Base-by-base conservation (phyloP, 495 filamentous ascomycete genomes). In the Acidomyces sp. region DNA sequence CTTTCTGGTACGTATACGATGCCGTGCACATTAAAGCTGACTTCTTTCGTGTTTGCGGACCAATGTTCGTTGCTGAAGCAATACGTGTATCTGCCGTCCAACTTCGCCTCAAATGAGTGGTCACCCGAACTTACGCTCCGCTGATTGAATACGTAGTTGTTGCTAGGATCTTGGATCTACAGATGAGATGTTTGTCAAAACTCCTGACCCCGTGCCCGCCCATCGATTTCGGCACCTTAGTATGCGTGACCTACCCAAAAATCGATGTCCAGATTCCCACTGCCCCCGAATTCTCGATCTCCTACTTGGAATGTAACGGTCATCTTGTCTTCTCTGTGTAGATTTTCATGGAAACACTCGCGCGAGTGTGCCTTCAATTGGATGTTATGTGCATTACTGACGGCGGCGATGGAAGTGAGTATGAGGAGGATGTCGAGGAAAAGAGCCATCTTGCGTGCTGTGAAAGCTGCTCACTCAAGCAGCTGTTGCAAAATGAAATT, bases 61-160 rank as follows among this genome's bases (percentile, higher is more conserved):
- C 85, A 95, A 55, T 87, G 78, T 66, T 96, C 90, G 58, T 97
- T 97, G 62, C 86, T 93, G 71, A 97, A 97, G 74, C 90, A 97
- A 74, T 97, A 97, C 43, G 74, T 66, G 68, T 82, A 93, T 61
- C 81, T 82, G 43, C 90, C 90, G 61, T 97, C 90, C 54, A 72
- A 59, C 32, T 71, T 65, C 24, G 92, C 92, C 22, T 75, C 78
- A 62, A 99, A 96, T 13, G 82, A 83, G 71, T 92, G 82, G 65
- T 94, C 87, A 48, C 90, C 92, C 56, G 80, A 83, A 31, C 85
- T 85, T 28, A 85, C 69, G 36, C 73, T 70, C 54, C 78, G 80
- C 59, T 92, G 72, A 62, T 80, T 78, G 55, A 80, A 71, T 46
- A 86, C 71, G 68, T 85, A 77, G 46, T 72, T 70, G 52, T 71